These are phyloP conservation scores for Kitagawia praeruptora DNA, from an alignment of 129 eudicot species.

Conservation along the genomic window DNA sequence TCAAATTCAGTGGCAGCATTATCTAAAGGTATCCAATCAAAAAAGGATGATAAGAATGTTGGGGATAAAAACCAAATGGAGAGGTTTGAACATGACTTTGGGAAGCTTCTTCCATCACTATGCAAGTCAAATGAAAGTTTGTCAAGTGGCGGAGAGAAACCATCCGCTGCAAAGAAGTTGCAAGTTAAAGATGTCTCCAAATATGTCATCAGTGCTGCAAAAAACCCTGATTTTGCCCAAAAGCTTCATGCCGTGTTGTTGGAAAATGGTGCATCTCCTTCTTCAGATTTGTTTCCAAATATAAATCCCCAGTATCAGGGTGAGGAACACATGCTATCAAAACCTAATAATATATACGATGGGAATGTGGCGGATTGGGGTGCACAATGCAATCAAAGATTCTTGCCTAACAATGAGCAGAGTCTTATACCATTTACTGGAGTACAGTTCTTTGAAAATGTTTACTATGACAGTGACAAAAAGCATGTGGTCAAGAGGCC, in stretches of 20 bases:
- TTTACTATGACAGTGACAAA: background rate
- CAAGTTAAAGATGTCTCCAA: conserved; percentile 55
- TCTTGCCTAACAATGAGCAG: conserved; percentile 28
- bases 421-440: conserved; percentile 33
- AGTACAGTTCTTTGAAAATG: conserved; percentile 13
- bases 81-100: conserved; percentile 43
- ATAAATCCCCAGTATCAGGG: conserved; percentile 22
- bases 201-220: conserved; percentile 52
- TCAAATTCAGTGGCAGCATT: conserved; percentile 31
- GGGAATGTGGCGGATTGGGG: conserved; percentile 24
- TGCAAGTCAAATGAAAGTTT: conserved; percentile 28
- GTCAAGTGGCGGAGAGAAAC: conserved; percentile 28
- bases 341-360: conserved; percentile 18
- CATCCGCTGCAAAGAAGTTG: conserved; percentile 45
- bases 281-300: conserved; percentile 35
- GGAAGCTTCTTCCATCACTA: conserved; percentile 36
- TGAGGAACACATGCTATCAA: conserved; percentile 28
- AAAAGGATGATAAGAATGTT: conserved; percentile 19
- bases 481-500: background rate
- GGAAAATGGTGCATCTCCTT: conserved; percentile 35
- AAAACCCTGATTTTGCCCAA: conserved; percentile 58
- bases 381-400: conserved; percentile 11
- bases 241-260: conserved; percentile 51
- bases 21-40: conserved; percentile 18
- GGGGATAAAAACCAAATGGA: conserved; percentile 28